Evolutionary conservation across 371 early-diverging fungal species (phyloP).

Genomic region (Mortierella sp.): DNA sequence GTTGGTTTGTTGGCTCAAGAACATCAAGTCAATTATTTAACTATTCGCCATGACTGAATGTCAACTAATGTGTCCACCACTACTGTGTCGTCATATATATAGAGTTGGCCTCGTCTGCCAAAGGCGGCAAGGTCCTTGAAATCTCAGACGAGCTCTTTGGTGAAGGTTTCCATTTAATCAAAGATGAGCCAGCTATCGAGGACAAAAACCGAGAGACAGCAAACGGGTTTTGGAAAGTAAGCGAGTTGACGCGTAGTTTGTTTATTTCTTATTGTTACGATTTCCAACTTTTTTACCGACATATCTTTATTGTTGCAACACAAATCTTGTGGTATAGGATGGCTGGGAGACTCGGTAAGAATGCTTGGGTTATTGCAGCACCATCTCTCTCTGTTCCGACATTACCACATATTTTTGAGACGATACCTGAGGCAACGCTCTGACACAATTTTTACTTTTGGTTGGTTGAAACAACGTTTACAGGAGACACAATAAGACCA

Average conservation of each 20-base stretch:
- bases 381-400: background rate
- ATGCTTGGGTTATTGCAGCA: background rate
- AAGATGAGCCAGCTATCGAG: slow-evolving; percentile 72
- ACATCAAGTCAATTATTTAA: background rate
- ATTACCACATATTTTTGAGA: background rate
- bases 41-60: background rate
- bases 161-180: slow-evolving; percentile 82
- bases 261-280: background rate
- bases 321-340: slow-evolving; percentile 65
- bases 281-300: slow-evolving; percentile 1
- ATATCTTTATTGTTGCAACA: slow-evolving; percentile 1
- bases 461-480: slow-evolving; percentile 2
- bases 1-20: too few species aligned
- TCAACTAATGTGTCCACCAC: background rate
- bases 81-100: slow-evolving; percentile 2
- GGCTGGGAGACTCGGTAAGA: slow-evolving; percentile 83
- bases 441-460: background rate
- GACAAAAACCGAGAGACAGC: slow-evolving; percentile 54
- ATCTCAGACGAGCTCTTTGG: slow-evolving; percentile 88
- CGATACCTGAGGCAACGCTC: background rate
- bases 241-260: too few species aligned
- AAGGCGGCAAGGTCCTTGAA: slow-evolving; percentile 77
- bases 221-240: slow-evolving; percentile 55
- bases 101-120: slow-evolving; percentile 77
- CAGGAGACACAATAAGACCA: slow-evolving; percentile 51